Evolutionary conservation across 768 basidiomycete genomes (phyloP), one percentile per base, ranked within the genome.

Genomic region (Suillus lakei): DNA sequence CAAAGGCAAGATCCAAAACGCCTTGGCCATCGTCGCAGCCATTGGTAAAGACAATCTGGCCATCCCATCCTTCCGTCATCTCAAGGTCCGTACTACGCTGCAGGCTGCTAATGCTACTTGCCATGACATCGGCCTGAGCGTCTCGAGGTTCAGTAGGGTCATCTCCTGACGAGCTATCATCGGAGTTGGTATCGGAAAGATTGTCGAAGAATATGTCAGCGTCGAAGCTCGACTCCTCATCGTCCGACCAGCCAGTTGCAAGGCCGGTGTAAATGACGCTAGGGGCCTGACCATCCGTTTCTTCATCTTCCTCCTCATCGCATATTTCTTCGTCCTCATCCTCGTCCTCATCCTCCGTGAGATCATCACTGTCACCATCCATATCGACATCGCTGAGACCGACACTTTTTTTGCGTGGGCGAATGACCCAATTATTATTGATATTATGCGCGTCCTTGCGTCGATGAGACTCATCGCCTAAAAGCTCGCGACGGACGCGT

Each of bases 201-300:
- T 92, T 90, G 63, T 89, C 87, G 71, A 95, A 94, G 79, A 95
- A 94, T 0, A 94, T 75, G 66, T 94, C 92, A 12, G 93, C 93
- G 69, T 95, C 93, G 70, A 92, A 91, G 66, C 84, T 86, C 2
- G 88, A 89, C 73, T 92, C 92, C 61, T 85, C 91, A 64, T 89
- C 90, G 23, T 91, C 90, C 46, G 89, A 90, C 92, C 91, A 95
- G 50, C 90, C 88, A 1, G 89, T 89, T 56, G 85, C 88, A 55
- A 91, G 82, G 56, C 90, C 91, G 46, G 85, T 84, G 71, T 88
- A 91, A 56, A 80, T 78, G 44, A 76, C 74, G 58, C 73, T 75
- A 71, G 72, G 75, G 67, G 67, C 68, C 71, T 65, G 73, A 68
- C 78, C 83, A 80, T 84, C 85, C 63, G 81, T 76, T 68, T 86